Evolutionary conservation across 164 flowering plant species (phyloP).

Genomic region (Nymphaea thermarum): DNA sequence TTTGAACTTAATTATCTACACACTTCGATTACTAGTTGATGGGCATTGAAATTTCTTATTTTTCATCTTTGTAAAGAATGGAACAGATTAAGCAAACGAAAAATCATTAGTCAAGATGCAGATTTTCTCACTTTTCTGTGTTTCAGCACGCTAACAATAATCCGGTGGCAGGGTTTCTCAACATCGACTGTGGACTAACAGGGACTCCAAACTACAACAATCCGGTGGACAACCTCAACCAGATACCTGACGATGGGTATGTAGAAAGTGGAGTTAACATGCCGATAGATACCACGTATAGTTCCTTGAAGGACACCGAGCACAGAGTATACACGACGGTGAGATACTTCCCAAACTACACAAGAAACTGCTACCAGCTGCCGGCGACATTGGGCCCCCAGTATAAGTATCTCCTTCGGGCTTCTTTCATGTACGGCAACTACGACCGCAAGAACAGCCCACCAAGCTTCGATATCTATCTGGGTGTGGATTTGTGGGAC

Average conservation of each 20-base stretch:
- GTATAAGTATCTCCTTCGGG: neutral
- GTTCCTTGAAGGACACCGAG: neutral
- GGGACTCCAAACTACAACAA: neutral
- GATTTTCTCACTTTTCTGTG: too few relatives aligned
- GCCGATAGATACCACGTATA: neutral
- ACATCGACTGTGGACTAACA: neutral
- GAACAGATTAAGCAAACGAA: too few relatives aligned
- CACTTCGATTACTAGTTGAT: too few relatives aligned
- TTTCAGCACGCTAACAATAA: too few relatives aligned
- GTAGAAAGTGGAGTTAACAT: neutral
- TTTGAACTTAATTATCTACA: too few relatives aligned
- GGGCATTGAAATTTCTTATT: too few relatives aligned
- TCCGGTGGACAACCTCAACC: neutral
- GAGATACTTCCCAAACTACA: constrained; percentile 2
- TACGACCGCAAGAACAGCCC: constrained; percentile 12
- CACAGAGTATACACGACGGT: constrained; percentile 1
- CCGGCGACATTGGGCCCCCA: neutral
- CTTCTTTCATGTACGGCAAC: constrained; percentile 8
- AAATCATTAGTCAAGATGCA: too few relatives aligned
- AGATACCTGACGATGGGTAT: neutral
- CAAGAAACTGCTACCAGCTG: constrained; percentile 2
- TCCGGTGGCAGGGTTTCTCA: too few relatives aligned
- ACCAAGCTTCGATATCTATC: constrained; percentile 29
- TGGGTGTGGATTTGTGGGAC: constrained; percentile 25
- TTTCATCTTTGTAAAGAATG: too few relatives aligned